Base-by-base conservation (phyloP, 2,329 filamentous ascomycete genomes). In the Curvularia eragrostidis region DNA sequence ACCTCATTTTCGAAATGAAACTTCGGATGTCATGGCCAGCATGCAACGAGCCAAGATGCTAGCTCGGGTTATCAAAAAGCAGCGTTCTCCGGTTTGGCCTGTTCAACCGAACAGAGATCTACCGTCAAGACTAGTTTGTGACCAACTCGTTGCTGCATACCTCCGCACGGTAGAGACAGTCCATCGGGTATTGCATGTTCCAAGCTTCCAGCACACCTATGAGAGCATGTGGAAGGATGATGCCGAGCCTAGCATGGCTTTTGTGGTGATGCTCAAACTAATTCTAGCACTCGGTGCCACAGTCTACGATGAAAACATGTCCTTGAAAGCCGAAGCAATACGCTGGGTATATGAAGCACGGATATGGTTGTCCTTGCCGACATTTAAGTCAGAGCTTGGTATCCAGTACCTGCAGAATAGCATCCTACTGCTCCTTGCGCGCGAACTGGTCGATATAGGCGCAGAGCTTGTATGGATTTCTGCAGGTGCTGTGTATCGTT, bases 281-380 rank as follows among this genome's bases (percentile, higher is more conserved):
- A 79, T 87, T 0, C 70, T 88, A 3, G 84, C 86, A 0, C 81
- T 88, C 18, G 87, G 86, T 0, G 80, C 84, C 1, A 74, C 78
- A 1, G 75, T 77, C 0, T 81, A 84, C 54, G 83, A 87, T 50
- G 78, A 82, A 0, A 58, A 72, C 0, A 87, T 84, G 54, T 82
- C 80, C 0, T 62, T 86, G 34, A 80, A 84, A 6, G 50, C 73
- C 5, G 76, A 78, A 0, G 85, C 85, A 0, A 74, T 81, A n/a
- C 77, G 72, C 26, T 89, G 85, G 86, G 73, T 87, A 0, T 83
- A 84, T 53, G 84, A 87, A 59, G 85, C 82, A 0, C 82, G 85
- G 43, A 80, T 79, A 0, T 88, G 83, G 83, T 50, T 84, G 0
- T 80, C 82, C 0, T 79, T 80, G 5, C 86, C 85, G 0, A 75